These are phyloP conservation scores for Globisporangium splendens DNA, from an alignment of 352 stramenopile genomes.

Conservation along the genomic window DNA sequence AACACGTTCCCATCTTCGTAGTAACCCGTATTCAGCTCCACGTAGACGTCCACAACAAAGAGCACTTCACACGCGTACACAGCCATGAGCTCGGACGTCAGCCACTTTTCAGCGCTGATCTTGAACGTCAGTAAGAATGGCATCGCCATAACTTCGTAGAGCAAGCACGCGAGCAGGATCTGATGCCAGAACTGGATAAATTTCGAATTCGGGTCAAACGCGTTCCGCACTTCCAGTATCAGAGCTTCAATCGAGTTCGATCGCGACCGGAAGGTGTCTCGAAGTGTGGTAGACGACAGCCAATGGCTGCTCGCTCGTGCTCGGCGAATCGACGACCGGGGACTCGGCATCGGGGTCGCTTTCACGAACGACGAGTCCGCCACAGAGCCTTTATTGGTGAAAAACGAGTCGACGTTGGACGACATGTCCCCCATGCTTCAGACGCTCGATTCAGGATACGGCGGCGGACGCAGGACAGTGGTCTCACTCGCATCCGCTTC, in stretches of 20 bases:
- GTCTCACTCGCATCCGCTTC: too few species aligned
- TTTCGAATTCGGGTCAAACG: slow-evolving; percentile 56
- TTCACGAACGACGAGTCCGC: slow-evolving; percentile 6
- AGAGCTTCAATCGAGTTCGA: slow-evolving; percentile 55
- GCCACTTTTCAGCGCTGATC: slow-evolving; percentile 11
- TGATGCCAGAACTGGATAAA: slow-evolving; percentile 59
- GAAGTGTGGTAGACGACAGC: slow-evolving; percentile 13
- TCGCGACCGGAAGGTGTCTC: slow-evolving; percentile 24
- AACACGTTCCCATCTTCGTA: slow-evolving; percentile 67
- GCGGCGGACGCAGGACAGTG: too few species aligned
- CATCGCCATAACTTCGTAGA: slow-evolving; percentile 56
- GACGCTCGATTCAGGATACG: too few species aligned
- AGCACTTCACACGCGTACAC: slow-evolving; percentile 55
- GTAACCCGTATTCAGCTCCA: slow-evolving; percentile 67
- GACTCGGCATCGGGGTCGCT: neutral
- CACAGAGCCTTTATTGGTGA: neutral
- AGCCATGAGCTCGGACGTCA: slow-evolving; percentile 25
- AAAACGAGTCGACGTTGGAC: slow-evolving; percentile 1
- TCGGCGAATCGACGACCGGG: slow-evolving; percentile 6
- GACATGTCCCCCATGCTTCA: neutral
- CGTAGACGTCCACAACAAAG: slow-evolving; percentile 53
- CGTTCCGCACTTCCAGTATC: slow-evolving; percentile 40
- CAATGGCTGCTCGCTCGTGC: slow-evolving; percentile 1
- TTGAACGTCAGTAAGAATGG: slow-evolving; percentile 50
- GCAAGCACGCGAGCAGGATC: slow-evolving; percentile 38